Evolutionary conservation across 306 rosid genomes (phyloP).

Genomic region (Prunus dulcis): DNA sequence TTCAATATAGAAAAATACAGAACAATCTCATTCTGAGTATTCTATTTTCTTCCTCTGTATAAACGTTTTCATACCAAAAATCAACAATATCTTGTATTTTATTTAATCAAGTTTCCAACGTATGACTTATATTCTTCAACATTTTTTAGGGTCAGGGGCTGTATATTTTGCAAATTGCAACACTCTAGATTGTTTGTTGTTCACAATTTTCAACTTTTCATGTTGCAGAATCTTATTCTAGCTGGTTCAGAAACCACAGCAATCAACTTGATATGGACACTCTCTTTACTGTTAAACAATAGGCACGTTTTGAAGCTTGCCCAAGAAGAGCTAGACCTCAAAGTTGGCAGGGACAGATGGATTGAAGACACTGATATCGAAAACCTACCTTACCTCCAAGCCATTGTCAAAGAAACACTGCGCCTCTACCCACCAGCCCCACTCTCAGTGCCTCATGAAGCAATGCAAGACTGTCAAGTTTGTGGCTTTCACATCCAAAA

Average conservation of each 20-base stretch:
- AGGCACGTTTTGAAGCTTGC: slow-evolving; percentile 34
- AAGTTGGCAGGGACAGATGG: slow-evolving; percentile 40
- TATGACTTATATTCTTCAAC: no score
- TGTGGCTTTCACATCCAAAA: slow-evolving; percentile 31
- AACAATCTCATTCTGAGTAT: no score
- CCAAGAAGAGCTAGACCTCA: slow-evolving; percentile 46
- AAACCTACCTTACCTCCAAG: slow-evolving; percentile 43
- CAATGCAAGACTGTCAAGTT: slow-evolving; percentile 43
- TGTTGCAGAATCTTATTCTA: slow-evolving; percentile 41
- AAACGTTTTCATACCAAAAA: no score
- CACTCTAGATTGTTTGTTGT: background rate
- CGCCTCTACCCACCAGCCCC: slow-evolving; percentile 55
- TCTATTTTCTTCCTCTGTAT: no score
- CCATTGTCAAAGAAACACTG: slow-evolving; percentile 48
- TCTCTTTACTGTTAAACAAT: slow-evolving; percentile 42
- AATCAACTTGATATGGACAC: slow-evolving; percentile 44
- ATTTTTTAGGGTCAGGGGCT: no score
- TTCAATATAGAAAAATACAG: no score
- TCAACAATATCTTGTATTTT: no score
- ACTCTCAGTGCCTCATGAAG: slow-evolving; percentile 50
- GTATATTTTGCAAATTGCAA: background rate
- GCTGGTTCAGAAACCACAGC: slow-evolving; percentile 57
- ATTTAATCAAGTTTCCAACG: no score
- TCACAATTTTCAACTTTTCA: background rate
- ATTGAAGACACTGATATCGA: slow-evolving; percentile 38